Evolutionary conservation across 371 early-diverging fungal genomes (phyloP).

Genomic region (Phascolomyces articulosus): DNA sequence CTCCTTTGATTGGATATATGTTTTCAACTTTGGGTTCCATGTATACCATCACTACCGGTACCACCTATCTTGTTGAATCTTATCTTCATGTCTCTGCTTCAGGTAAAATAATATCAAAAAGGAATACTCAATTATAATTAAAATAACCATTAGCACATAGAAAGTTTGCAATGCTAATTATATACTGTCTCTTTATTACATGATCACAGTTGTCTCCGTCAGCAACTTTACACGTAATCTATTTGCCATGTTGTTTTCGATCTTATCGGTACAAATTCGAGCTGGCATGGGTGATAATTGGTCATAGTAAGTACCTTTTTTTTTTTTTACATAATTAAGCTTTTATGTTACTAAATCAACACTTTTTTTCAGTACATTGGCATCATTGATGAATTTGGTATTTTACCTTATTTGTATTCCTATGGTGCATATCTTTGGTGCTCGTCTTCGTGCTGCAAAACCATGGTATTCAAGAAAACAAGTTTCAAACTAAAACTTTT

Average conservation of each 20-base stretch:
- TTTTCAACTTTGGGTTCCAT: slow-evolving; percentile 36
- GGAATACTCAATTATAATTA: too few relatives aligned
- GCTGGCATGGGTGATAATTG: slow-evolving; percentile 32
- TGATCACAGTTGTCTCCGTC: slow-evolving; percentile 26
- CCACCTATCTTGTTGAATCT: slow-evolving; percentile 35
- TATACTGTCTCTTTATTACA: background rate
- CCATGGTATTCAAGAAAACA: slow-evolving; percentile 6
- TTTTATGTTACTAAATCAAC: background rate
- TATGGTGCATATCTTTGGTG: slow-evolving; percentile 20
- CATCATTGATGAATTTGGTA: slow-evolving; percentile 13
- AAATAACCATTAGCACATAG: too few relatives aligned
- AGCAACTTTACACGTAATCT: slow-evolving; percentile 35
- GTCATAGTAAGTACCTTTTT: slow-evolving; percentile 35
- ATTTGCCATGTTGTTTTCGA: slow-evolving; percentile 38
- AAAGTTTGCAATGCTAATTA: too few relatives aligned
- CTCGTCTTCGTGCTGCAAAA: slow-evolving; percentile 13
- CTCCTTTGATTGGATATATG: slow-evolving; percentile 28
- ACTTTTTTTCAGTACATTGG: slow-evolving; percentile 19
- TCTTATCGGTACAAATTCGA: slow-evolving; percentile 30
- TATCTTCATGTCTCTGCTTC: slow-evolving; percentile 37
- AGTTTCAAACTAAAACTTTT: background rate
- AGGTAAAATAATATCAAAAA: slow-evolving; percentile 15
- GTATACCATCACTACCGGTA: slow-evolving; percentile 36
- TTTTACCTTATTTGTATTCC: slow-evolving; percentile 27
- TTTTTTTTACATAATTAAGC: background rate